Evolutionary conservation across 257 asterid genomes (phyloP).

Genomic region (Solanum sitiens): DNA sequence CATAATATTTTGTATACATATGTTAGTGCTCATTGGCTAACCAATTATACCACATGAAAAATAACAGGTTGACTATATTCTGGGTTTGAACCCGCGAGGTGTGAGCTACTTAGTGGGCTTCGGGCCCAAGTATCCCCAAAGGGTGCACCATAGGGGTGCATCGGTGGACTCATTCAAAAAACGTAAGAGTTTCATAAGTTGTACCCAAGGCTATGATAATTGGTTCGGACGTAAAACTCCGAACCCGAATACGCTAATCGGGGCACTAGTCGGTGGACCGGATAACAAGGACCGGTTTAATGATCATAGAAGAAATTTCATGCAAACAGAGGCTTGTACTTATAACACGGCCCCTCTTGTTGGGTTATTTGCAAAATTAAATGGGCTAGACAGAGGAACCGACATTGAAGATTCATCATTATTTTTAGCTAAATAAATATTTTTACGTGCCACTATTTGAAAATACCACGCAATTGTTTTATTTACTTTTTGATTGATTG

Average conservation of each 20-base stretch:
- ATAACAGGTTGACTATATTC: conserved; percentile 60
- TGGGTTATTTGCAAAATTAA: conserved; percentile 58
- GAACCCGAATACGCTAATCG: conserved; percentile 54
- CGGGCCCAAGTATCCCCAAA: conserved; percentile 41
- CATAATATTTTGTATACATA: neutral
- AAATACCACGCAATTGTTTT: neutral
- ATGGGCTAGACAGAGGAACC: neutral
- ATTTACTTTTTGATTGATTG: neutral
- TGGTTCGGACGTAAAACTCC: conserved; percentile 49
- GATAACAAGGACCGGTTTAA: conserved; percentile 36
- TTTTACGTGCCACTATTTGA: neutral
- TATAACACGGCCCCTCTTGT: conserved; percentile 76
- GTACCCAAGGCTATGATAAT: conserved; percentile 71
- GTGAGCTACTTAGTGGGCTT: conserved; percentile 75
- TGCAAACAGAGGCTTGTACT: conserved; percentile 90
- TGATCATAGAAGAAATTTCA: conserved; percentile 57
- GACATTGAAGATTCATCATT: neutral
- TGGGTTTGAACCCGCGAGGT: conserved; percentile 71
- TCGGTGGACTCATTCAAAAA: conserved; percentile 48
- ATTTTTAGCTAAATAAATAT: neutral
- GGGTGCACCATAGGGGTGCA: conserved; percentile 83
- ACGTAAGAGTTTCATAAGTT: conserved; percentile 51
- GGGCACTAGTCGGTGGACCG: conserved; percentile 84
- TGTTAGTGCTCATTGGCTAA: neutral
- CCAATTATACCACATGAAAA: neutral